Evolutionary conservation across 2,329 filamentous ascomycete genomes (phyloP).

Genomic region (Cercospora beticola): DNA sequence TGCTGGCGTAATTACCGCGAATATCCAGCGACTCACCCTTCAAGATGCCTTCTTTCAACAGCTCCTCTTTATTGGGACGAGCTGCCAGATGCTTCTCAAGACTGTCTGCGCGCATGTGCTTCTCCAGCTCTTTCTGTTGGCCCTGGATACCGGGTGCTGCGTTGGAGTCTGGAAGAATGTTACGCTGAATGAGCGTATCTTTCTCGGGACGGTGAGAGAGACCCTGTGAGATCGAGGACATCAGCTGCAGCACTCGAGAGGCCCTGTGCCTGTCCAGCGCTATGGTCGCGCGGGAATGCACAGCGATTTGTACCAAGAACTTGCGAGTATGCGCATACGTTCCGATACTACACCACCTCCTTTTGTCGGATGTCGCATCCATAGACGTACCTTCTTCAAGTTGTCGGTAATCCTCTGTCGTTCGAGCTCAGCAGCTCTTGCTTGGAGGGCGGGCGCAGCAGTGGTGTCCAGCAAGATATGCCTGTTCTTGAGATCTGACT

Average conservation of each 20-base stretch:
- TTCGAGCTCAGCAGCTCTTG: conserved; percentile 61
- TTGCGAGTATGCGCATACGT: not conserved
- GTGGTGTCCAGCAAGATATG: conserved; percentile 68
- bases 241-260: not conserved
- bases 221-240: conserved; percentile 36
- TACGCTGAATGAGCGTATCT: conserved; percentile 76
- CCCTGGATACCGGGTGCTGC: conserved; percentile 78
- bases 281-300: not conserved
- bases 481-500: conserved; percentile 63
- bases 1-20: not conserved
- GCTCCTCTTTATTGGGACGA: conserved; percentile 71
- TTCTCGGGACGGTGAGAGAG: conserved; percentile 65
- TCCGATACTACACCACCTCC: conserved; percentile 19
- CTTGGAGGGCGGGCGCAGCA: conserved; percentile 67
- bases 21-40: conserved; percentile 37
- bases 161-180: conserved; percentile 78
- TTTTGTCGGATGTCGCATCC: conserved; percentile 60
- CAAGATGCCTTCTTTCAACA: conserved; percentile 78
- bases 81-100: conserved; percentile 83
- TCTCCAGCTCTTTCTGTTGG: conserved; percentile 80
- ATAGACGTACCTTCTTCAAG: conserved; percentile 54
- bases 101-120: conserved; percentile 81
- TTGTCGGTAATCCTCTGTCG: conserved; percentile 63
- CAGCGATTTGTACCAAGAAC: not conserved
- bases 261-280: not conserved